Evolutionary conservation across 129 eudicot genomes (phyloP), one percentile per base, ranked within the genome.

Genomic region (Arctium lappa): DNA sequence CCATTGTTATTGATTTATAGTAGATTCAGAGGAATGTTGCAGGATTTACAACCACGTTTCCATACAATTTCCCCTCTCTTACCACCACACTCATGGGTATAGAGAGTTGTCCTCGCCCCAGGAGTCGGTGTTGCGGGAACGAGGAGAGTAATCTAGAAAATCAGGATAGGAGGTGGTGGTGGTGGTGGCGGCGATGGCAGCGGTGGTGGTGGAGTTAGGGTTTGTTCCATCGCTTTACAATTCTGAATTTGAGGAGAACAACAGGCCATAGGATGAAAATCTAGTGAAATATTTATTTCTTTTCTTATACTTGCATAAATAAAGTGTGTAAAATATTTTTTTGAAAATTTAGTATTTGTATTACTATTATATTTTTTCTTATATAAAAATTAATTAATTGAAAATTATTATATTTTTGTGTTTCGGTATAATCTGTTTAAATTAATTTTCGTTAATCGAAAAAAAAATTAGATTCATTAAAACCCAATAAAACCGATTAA

Each of bases 101-200:
- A n/a, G 84, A 63, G 91, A 50, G 69, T 73, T 76, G 44, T 84
- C 86, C n/a, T 89, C 96, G 7, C 86, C 96, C 92, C 90, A 88
- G 56, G 91, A 90, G 42, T 88, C 90, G 69, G 97, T 88, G 80
- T 87, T 71, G 60, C 82, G 72, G 11, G 87, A 84, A 18, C 84
- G 80, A 8, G 87, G 87, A 13, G 94, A 88, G 3, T 91, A 91
- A 53, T 88, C 87, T 22, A 89, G 69, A 29, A 93, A 86, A 18
- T 88, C 90, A 0, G 89, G 85, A 66, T 78, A 80, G 81, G 79
- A 34, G 62, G 82, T 30, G 78, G 87, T 2, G 33, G 75, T 65
- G 48, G 79, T 31, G 39, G 81, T 5, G 16, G 63, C 34, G 63
- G 73, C 70, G 83, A 76, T 5, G 38, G 79, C 34, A 44, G 78